Evolutionary conservation across 352 stramenopile species (phyloP).

Genomic region (Globisporangium perplexum): DNA sequence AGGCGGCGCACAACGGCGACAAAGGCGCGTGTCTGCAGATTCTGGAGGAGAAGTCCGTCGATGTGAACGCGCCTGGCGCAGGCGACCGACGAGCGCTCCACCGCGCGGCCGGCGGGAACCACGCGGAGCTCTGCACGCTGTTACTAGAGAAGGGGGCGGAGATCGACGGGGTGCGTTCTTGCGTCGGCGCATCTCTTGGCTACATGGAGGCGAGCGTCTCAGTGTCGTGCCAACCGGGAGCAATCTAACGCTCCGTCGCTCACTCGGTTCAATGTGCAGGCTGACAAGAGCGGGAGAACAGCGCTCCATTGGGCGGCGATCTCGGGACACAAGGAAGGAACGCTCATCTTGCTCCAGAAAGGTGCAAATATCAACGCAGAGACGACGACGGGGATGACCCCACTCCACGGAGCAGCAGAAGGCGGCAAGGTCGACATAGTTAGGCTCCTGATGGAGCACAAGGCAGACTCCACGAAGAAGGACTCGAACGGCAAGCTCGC

Average conservation of each 20-base stretch:
- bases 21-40: constrained; percentile 85
- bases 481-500: constrained; percentile 88
- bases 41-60: constrained; percentile 83
- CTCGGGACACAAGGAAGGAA: constrained; percentile 90
- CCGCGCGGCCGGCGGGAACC: constrained; percentile 83
- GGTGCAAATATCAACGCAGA: constrained; percentile 85
- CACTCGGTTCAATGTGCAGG: constrained; percentile 24
- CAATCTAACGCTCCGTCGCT: background rate
- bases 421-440: constrained; percentile 90
- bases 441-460: constrained; percentile 88
- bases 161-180: constrained; percentile 67
- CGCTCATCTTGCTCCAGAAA: constrained; percentile 78
- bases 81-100: constrained; percentile 85
- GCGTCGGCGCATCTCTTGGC: background rate
- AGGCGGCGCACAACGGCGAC: constrained; percentile 88
- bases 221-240: background rate
- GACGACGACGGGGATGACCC: constrained; percentile 88
- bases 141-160: constrained; percentile 84
- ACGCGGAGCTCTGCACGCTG: constrained; percentile 84
- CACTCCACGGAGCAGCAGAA: constrained; percentile 86
- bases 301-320: constrained; percentile 92
- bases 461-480: constrained; percentile 84
- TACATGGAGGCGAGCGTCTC: too few relatives aligned
- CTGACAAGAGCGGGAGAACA: constrained; percentile 91
- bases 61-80: constrained; percentile 84